Conservation (phyloP, 176 grass and related monocot species). For the Carex kokanica region DNA sequence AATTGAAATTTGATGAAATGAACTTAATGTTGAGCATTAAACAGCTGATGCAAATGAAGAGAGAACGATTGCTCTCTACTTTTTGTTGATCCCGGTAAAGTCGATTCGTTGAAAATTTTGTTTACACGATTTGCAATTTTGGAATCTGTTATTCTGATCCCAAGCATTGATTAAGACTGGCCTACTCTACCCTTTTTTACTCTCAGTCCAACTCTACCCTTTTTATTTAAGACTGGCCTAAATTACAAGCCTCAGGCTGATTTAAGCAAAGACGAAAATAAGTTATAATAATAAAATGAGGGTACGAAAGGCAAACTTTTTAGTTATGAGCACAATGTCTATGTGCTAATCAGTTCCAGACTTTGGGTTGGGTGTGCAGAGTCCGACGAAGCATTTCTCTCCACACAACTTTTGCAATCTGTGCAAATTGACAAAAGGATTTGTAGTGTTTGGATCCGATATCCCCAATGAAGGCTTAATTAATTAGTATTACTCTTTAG, state of each 20-base stretch:
- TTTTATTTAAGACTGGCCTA: background rate
- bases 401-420: constrained; percentile 85
- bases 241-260: background rate
- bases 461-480: background rate
- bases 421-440: background rate
- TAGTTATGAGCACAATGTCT: constrained; percentile 71
- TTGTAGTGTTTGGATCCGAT: background rate
- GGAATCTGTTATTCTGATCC: too few relatives aligned
- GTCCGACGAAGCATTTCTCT: constrained; percentile 76
- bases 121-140: too few relatives aligned
- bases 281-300: background rate
- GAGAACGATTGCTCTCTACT: too few relatives aligned
- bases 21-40: too few relatives aligned
- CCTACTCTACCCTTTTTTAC: too few relatives aligned
- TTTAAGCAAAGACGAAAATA: background rate
- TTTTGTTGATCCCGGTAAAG: too few relatives aligned
- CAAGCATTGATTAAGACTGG: too few relatives aligned
- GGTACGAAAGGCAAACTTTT: constrained; percentile 34
- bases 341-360: constrained; percentile 61
- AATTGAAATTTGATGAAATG: too few relatives aligned
- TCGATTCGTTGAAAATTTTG: too few relatives aligned
- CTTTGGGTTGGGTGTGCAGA: constrained; percentile 78
- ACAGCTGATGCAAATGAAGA: too few relatives aligned
- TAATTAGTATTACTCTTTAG: background rate
- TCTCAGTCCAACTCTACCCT: too few relatives aligned